Conservation (phyloP, 495 filamentous ascomycete genomes). For the Polyplosphaeria fusca region DNA sequence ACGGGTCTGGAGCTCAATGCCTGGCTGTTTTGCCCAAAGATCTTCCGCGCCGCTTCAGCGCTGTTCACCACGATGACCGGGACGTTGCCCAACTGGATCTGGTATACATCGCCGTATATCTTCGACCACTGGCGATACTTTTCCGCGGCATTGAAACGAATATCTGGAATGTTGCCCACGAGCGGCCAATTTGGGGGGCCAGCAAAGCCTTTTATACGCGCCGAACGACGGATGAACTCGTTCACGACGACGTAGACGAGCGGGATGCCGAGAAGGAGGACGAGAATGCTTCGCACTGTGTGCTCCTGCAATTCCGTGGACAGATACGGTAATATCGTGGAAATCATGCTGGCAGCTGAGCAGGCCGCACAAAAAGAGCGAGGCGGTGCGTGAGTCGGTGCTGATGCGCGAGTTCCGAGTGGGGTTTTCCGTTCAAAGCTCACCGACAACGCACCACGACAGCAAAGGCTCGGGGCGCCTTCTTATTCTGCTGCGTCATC, state of each 20-base stretch:
- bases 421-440: too few relatives aligned
- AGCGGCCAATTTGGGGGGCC: constrained; percentile 58
- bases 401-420: too few relatives aligned
- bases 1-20: constrained; percentile 59
- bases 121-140: constrained; percentile 59
- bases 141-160: constrained; percentile 57
- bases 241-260: constrained; percentile 21
- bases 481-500: too few relatives aligned
- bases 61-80: constrained; percentile 61
- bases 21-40: constrained; percentile 56
- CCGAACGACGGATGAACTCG: constrained; percentile 13
- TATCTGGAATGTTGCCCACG: constrained; percentile 62
- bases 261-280: constrained; percentile 15
- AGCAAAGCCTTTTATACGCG: constrained; percentile 39
- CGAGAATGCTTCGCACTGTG: constrained; percentile 5
- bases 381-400: too few relatives aligned
- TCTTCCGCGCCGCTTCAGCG: constrained; percentile 52
- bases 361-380: too few relatives aligned
- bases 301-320: constrained; percentile 4
- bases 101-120: constrained; percentile 59
- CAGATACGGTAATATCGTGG: constrained; percentile 19
- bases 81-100: constrained; percentile 62
- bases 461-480: too few relatives aligned
- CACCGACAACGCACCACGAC: too few relatives aligned
- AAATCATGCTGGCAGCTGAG: constrained; percentile 24